These are phyloP conservation scores for Rosa multiflora DNA, from an alignment of 306 rosid genomes.

Conservation along the genomic window DNA sequence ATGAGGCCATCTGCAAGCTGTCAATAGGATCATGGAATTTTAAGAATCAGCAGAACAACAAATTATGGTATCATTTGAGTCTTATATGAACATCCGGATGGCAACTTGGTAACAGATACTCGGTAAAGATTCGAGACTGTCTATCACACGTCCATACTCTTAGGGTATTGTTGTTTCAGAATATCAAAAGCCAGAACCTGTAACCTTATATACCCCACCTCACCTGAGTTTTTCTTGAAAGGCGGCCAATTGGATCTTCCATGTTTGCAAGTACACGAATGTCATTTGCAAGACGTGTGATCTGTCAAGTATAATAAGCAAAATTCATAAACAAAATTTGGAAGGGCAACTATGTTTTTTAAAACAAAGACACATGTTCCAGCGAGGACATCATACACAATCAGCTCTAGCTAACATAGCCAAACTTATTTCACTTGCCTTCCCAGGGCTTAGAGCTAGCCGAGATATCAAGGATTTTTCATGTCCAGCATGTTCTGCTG, in stretches of 20 bases:
- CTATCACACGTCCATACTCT: background rate
- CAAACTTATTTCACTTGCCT: conserved; percentile 50
- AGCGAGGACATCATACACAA: background rate
- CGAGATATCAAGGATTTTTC: conserved; percentile 81
- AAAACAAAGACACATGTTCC: background rate
- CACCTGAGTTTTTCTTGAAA: conserved; percentile 82
- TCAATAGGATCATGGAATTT: conserved; percentile 26
- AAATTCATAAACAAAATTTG: conserved; percentile 27
- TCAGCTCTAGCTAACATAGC: conserved; percentile 13
- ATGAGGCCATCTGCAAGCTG: conserved; percentile 91
- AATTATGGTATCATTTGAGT: background rate
- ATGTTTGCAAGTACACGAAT: conserved; percentile 79
- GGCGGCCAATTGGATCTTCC: conserved; percentile 88
- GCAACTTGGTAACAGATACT: too few species aligned
- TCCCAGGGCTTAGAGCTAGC: conserved; percentile 74
- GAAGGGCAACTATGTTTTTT: conserved; percentile 8
- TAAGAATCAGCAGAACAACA: conserved; percentile 11
- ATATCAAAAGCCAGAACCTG: conserved; percentile 16
- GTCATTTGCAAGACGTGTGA: conserved; percentile 74
- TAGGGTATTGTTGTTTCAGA: conserved; percentile 5
- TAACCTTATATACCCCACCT: conserved; percentile 11
- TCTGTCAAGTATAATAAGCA: conserved; percentile 45
- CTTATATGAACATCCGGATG: conserved; percentile 31
- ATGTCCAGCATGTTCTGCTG: conserved; percentile 71
- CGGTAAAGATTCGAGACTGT: too few species aligned